phyloP scores from a whole-genome alignment of 441 rosid species.

The Gossypium davidsonii region DNA sequence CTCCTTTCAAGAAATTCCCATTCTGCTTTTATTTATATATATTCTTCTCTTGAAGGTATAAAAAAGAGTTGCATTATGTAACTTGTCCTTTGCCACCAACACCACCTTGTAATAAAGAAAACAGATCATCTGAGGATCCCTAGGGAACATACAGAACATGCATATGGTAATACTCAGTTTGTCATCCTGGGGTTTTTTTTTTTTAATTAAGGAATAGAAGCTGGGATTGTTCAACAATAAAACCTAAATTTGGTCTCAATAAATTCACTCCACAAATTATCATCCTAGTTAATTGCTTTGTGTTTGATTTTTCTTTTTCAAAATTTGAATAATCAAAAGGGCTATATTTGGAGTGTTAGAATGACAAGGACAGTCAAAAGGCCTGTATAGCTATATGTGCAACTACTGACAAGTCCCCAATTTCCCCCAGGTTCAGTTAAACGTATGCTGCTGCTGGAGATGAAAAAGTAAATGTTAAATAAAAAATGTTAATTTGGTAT shows the following conservation, averaged over 20 bases:
- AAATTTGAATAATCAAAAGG: background rate
- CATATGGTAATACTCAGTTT: background rate
- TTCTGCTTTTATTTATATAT: background rate
- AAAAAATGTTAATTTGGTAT: too few species aligned
- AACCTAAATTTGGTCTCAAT: too few species aligned
- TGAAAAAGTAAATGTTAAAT: background rate
- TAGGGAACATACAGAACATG: constrained; percentile 1
- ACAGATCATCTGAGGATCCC: background rate
- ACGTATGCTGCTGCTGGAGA: background rate
- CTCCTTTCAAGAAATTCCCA: constrained; percentile 26
- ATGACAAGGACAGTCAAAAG: background rate
- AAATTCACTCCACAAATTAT: background rate
- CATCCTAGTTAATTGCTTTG: background rate
- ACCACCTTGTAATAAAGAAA: background rate
- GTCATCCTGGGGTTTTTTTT: background rate
- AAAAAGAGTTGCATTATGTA: background rate
- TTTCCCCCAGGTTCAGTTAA: background rate
- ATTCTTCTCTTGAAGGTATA: background rate
- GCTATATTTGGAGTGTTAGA: background rate
- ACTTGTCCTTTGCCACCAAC: background rate
- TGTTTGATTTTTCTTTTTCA: background rate
- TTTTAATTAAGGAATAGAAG: too few species aligned
- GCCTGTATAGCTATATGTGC: background rate
- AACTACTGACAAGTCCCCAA: background rate
- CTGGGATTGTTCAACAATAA: too few species aligned